Evolutionary conservation across 441 rosid genomes (phyloP), one percentile per base, ranked within the genome.

Genomic region (Omphalea diandra): DNA sequence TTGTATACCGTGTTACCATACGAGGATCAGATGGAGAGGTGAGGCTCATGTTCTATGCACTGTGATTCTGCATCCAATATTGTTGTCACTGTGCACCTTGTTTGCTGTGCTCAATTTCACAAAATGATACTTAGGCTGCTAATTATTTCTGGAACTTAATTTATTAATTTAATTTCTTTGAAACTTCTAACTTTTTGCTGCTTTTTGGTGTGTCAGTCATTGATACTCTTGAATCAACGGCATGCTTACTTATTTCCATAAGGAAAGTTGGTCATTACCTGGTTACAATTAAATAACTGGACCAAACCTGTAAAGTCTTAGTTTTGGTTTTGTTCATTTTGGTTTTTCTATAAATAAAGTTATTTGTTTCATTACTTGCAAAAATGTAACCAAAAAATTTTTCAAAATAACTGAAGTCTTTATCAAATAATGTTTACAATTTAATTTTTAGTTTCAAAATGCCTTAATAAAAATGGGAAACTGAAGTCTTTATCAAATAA

Each of bases 21-120:
- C 86, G 96, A 68, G 99, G 96, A 76, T 92, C 97, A 17, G 98
- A 94, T 75, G 97, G 97, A 73, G 99, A 94, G 94, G 98, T 94
- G 59, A 62, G 77, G 67, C 73, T 76, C 69, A 49, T 43, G 15
- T 59, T 69, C 55, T 47, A 0, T 67, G 22, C 43, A 22, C 12
- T 73, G 2, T 27, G 17, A 8, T 50, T 52, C 59, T 14, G 4
- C 15, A 36, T 46, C 38, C 68, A 46, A 4, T 49, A 40, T 20
- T 6, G 32, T 11, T 63, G 18, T 64, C 33, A 57, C 29, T 38
- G 20, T 33, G 20, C 24, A 32, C 10, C 22, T 54, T 55, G 29
- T 14, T 64, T 26, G 63, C 47, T 24, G n/a, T 32, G 3, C 31
- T 43, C 12, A 56, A 33, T 38, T 67, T 54, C 12, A 26, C n/a